Evolutionary conservation across 768 basidiomycete genomes (phyloP).

Genomic region (Mrakia blollopis): DNA sequence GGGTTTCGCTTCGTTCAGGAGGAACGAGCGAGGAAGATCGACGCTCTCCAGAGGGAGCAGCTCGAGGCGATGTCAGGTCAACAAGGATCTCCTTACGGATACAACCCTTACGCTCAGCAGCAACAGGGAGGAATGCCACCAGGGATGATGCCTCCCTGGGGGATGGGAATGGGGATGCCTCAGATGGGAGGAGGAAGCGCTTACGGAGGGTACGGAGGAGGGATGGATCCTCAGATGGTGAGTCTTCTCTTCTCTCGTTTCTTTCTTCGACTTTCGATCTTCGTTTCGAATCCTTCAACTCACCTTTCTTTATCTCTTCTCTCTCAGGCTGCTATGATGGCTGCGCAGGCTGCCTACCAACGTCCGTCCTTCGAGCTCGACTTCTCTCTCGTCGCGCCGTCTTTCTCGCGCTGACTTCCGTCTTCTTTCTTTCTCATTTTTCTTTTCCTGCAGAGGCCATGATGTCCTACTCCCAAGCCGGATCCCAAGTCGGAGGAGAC

Average conservation of each 20-base stretch:
- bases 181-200: slow-evolving; percentile 20
- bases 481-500: slow-evolving; percentile 36
- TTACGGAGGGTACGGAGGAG: slow-evolving; percentile 25
- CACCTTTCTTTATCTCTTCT: not conserved
- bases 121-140: not conserved
- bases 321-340: slow-evolving; percentile 43
- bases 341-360: slow-evolving; percentile 47
- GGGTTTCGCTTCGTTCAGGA: slow-evolving; percentile 49
- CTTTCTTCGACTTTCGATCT: too few relatives aligned
- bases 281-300: not conserved
- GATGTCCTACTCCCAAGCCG: slow-evolving; percentile 41
- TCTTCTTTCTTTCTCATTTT: not conserved
- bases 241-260: not conserved
- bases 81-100: slow-evolving; percentile 51
- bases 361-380: slow-evolving; percentile 40
- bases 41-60: slow-evolving; percentile 82
- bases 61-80: slow-evolving; percentile 78
- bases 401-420: slow-evolving; percentile 22
- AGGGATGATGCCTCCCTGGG: slow-evolving; percentile 31
- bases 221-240: slow-evolving; percentile 32
- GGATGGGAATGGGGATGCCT: slow-evolving; percentile 26
- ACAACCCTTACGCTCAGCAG: slow-evolving; percentile 49
- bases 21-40: slow-evolving; percentile 85
- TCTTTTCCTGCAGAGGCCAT: slow-evolving; percentile 45
- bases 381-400: slow-evolving; percentile 38